Percentiles rank a stretch among this genome's conserved stretches.
These are phyloP conservation scores for Fusarium chuoi DNA, from an alignment of 2,329 filamentous ascomycete genomes.

Conservation along the genomic window DNA sequence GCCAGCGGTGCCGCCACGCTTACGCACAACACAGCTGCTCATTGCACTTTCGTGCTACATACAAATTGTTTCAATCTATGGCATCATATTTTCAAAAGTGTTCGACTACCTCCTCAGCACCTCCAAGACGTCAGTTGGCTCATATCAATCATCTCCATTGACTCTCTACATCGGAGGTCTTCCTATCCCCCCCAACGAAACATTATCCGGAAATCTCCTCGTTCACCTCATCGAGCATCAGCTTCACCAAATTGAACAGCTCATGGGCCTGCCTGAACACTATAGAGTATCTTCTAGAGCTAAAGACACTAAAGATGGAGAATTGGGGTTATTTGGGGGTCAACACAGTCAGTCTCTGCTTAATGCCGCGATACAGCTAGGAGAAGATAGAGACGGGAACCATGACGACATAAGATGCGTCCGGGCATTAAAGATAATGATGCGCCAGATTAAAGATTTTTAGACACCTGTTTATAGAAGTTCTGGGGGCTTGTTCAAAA, in stretches of 20 bases:
- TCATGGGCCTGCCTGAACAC: background rate
- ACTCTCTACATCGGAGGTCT: background rate
- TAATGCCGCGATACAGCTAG: background rate
- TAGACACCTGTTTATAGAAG: background rate
- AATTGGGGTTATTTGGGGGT: background rate
- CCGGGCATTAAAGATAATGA: background rate
- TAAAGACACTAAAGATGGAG: conserved; percentile 7
- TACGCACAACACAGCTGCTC: conserved; percentile 7
- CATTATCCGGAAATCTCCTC: conserved; percentile 3
- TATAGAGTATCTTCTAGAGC: conserved; percentile 7
- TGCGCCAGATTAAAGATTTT: conserved; percentile 16
- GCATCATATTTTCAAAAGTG: conserved; percentile 6
- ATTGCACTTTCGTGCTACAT: conserved; percentile 14
- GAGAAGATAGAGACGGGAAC: conserved; percentile 12
- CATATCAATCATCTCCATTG: background rate
- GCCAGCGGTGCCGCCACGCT: background rate
- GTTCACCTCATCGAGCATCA: conserved; percentile 10
- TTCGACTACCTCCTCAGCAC: background rate
- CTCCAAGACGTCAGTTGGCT: background rate
- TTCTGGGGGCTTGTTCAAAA: background rate
- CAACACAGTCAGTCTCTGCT: conserved; percentile 2
- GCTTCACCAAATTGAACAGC: conserved; percentile 10
- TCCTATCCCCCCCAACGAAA: background rate
- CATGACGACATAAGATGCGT: conserved; percentile 11
- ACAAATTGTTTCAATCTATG: conserved; percentile 15